Base-by-base conservation (phyloP, 768 basidiomycete species). In the Agrocybe pediades region DNA sequence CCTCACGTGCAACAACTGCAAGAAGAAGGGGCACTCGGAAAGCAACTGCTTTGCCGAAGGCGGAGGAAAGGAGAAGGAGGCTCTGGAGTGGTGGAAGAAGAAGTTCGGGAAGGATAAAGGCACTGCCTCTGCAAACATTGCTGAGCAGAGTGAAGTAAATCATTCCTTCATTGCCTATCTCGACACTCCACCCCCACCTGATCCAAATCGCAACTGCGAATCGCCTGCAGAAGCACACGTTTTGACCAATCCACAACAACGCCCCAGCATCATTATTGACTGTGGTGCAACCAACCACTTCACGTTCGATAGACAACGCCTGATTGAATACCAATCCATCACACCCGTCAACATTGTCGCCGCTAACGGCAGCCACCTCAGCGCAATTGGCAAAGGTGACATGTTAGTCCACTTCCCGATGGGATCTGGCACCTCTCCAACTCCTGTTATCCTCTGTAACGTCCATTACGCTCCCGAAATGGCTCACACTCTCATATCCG, bases 231-330 rank as follows among this genome's bases (percentile, higher is more conserved):
- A 49, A 17, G 39, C 30, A 6, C 29, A 15, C 19, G 26, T 43
- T 9, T 44, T 36, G 27, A 49, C 29, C 13, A 50, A 29, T 6
- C 19, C 40, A 9, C 19, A 27, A 15, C 53, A 30, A 9, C n/a
- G n/a, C n/a, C n/a, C n/a, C n/a, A 50, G 47, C 21, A 49, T 57
- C 43, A 65, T 66, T 19, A 56, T 67, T 20, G 68, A 75, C 57
- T 67, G 69, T 47, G 69, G 74, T 26, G 65, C 71, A 7, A 68
- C 56, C 9, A 57, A 56, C 17, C 72, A 74, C 45, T 71, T 74
- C 60, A 64, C 68, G 4, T 71, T 69, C 1, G 58, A 67, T 43
- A 49, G 62, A 7, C 21, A 57, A 16, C 50, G 56, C 17, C 68
- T 76, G 54, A 27, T 58, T 26, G 66, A 66, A 41, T 72, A 59